Evolutionary conservation across 495 filamentous ascomycete genomes (phyloP).

Genomic region (Letharia lupina): DNA sequence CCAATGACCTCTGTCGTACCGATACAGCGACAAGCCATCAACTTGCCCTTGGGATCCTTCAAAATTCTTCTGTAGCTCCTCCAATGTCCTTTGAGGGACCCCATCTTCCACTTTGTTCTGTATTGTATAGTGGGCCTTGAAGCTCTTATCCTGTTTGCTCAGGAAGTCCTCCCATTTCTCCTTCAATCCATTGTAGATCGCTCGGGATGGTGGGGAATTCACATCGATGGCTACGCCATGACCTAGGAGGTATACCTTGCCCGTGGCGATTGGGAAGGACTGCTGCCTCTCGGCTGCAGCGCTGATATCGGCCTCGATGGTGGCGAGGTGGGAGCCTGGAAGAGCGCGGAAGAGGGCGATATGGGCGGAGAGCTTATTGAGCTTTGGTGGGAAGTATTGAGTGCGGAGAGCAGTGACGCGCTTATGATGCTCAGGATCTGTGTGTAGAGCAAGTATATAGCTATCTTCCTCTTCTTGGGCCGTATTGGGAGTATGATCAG

Average conservation of each 20-base stretch:
- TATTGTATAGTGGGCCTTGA: constrained; percentile 27
- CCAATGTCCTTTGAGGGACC: constrained; percentile 14
- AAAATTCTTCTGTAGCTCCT: constrained; percentile 22
- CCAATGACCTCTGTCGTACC: constrained; percentile 28
- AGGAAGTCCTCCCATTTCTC: constrained; percentile 25
- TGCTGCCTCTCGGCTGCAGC: constrained; percentile 8
- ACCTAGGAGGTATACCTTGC: constrained; percentile 17
- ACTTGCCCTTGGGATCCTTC: constrained; percentile 20
- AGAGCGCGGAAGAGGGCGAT: constrained; percentile 31
- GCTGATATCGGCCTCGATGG: constrained; percentile 19
- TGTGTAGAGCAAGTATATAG: constrained; percentile 28
- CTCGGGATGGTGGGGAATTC: constrained; percentile 4
- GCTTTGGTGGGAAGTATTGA: constrained; percentile 25
- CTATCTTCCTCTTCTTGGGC: constrained; percentile 11
- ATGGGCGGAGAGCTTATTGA: constrained; percentile 30
- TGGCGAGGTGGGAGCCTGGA: constrained; percentile 24
- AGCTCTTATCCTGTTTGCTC: constrained; percentile 29
- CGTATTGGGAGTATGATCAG: constrained; percentile 24
- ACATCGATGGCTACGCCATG: constrained; percentile 25
- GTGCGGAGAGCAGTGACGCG: constrained; percentile 25
- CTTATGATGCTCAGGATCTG: constrained; percentile 25
- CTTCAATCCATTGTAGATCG: constrained; percentile 20
- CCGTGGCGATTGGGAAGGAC: constrained; percentile 21
- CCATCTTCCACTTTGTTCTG: constrained; percentile 30
- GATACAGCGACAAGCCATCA: constrained; percentile 26